Evolutionary conservation across 768 basidiomycete genomes (phyloP), one percentile per base, ranked within the genome.

Genomic region (Coprinopsis strossmayeri): DNA sequence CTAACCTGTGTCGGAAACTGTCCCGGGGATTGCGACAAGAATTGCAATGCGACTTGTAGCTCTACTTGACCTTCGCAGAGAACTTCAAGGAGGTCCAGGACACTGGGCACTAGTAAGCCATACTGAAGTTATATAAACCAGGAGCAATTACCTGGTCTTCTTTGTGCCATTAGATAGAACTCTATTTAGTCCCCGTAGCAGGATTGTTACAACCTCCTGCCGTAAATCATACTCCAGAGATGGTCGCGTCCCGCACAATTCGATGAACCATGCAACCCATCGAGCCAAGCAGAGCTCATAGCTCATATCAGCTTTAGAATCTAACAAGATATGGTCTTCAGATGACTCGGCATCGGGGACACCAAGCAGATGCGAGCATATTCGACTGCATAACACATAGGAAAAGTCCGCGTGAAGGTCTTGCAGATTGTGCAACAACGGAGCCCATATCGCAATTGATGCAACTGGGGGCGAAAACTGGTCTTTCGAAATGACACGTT

Each of bases 251-350:
- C 52, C 24, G 47, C 67, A 73, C 11, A 58, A 65, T 30, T 74
- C 69, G 21, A 76, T 60, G 25, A 70, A 67, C 87, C 88, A 91
- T 18, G 70, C 65, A 3, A 66, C 76, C 89, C 89, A 91, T 45
- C 78, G 76, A 10, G 83, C 81, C 9, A 89, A 66, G 55, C 81
- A 84, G 47, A 71, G 63, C 37, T 74, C 69, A 57, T 81, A 81
- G 1, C 79, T 70, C 5, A 61, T 45, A 57, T 77, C 76, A 34
- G 52, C 30, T 58, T 58, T 18, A 38, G 50, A 55, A 10, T 62
- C 56, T 7, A 54, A 15, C 5, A 38, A 24, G 0, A 28, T 45
- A 23, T 25, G 45, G 30, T 57, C 44, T 37, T 58, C 43, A 2
- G 42, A 30, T 5, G 51, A 21, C 18, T 43, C 45, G 7, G 40